Evolutionary conservation across 768 basidiomycete species (phyloP).

Genomic region (Kwoniella sp.): DNA sequence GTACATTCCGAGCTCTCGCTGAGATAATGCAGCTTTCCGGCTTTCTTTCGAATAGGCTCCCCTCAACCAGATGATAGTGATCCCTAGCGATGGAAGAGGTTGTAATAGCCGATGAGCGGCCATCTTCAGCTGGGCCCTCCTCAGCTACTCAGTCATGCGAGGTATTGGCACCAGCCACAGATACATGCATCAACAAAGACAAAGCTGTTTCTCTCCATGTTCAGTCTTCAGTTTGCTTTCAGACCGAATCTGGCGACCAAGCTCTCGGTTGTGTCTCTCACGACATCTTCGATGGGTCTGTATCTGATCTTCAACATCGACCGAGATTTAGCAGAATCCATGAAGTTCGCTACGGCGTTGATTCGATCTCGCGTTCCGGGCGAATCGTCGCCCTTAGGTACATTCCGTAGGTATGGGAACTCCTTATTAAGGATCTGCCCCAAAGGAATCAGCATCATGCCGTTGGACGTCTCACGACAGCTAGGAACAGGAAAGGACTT

Average conservation of each 20-base stretch:
- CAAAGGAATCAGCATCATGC: neutral
- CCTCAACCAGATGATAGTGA: no score
- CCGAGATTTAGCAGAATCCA: constrained; percentile 37
- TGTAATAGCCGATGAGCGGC: no score
- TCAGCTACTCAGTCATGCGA: no score
- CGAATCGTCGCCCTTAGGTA: constrained; percentile 43
- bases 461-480: constrained; percentile 4
- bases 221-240: neutral
- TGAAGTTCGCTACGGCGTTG: constrained; percentile 21
- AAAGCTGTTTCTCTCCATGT: no score
- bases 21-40: no score
- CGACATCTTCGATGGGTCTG: constrained; percentile 22
- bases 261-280: constrained; percentile 38
- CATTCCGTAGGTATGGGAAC: constrained; percentile 35
- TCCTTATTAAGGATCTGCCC: constrained; percentile 10
- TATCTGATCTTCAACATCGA: constrained; percentile 45
- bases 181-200: no score
- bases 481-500: neutral
- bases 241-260: constrained; percentile 32
- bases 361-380: constrained; percentile 27
- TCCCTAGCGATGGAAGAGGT: no score
- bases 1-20: no score
- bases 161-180: no score
- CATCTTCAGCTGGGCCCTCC: no score
- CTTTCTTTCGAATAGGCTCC: no score